phyloP scores from a whole-genome alignment of 495 filamentous ascomycete species.

The Aspergillus kassunensis region DNA sequence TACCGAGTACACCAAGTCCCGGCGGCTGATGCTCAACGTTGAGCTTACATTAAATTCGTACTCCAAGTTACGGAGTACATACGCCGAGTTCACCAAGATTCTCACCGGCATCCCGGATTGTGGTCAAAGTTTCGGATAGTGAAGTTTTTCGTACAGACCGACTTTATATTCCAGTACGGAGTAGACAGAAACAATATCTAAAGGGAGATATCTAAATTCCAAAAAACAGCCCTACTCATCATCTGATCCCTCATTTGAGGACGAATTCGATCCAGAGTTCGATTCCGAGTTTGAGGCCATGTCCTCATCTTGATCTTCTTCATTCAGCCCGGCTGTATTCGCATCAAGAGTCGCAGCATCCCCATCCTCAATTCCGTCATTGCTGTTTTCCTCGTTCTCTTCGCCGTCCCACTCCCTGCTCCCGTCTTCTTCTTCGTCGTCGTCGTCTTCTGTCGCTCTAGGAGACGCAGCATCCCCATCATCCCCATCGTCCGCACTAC shows the following conservation, averaged over 20 bases:
- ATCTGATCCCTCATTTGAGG: not conserved
- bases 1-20: slow-evolving; percentile 5
- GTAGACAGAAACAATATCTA: no score
- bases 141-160: no score
- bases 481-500: no score
- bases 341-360: no score
- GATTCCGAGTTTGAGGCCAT: not conserved
- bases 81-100: not conserved
- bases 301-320: slow-evolving; percentile 7
- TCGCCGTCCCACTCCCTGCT: not conserved
- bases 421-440: slow-evolving; percentile 1
- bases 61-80: no score
- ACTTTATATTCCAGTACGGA: no score
- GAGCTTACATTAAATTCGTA: no score
- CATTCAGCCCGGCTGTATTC: no score
- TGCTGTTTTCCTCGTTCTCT: not conserved
- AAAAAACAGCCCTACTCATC: not conserved
- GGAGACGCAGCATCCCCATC: not conserved
- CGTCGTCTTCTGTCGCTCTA: not conserved
- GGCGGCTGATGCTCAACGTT: not conserved
- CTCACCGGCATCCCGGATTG: not conserved
- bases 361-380: no score
- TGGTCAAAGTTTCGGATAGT: no score
- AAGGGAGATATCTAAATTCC: no score
- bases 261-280: no score